Evolutionary conservation across 495 filamentous ascomycete genomes (phyloP).

Genomic region (Hypoxylon trugodes): DNA sequence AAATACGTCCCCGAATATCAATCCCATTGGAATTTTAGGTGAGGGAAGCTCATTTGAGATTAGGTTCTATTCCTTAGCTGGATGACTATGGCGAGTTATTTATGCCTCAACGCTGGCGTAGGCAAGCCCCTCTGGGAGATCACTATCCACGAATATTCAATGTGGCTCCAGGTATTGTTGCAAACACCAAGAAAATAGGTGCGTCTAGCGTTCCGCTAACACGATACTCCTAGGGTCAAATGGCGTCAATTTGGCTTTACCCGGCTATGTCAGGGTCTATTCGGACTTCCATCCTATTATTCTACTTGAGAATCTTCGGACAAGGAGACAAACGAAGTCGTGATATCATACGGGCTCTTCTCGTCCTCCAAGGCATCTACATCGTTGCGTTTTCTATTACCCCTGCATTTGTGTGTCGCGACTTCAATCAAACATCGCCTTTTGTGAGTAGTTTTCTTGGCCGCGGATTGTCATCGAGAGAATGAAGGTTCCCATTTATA

Average conservation of each 20-base stretch:
- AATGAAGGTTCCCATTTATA: no score
- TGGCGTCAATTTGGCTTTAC: constrained; percentile 34
- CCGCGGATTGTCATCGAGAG: no score
- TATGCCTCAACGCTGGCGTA: constrained; percentile 38
- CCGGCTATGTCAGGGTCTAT: constrained; percentile 28
- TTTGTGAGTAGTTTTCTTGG: no score
- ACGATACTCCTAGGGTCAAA: no score
- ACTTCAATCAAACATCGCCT: no score
- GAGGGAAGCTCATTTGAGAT: no score
- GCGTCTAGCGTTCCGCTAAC: no score
- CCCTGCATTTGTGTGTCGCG: no score
- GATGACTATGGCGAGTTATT: constrained; percentile 33
- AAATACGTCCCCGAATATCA: not conserved
- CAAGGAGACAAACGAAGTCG: not conserved
- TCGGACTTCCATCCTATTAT: constrained; percentile 36
- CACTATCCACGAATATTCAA: constrained; percentile 32
- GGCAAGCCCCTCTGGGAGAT: constrained; percentile 45
- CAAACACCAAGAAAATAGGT: no score
- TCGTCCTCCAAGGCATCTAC: constrained; percentile 31
- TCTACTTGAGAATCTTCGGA: constrained; percentile 36
- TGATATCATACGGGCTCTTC: constrained; percentile 12
- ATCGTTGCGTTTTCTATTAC: constrained; percentile 32
- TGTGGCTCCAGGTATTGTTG: constrained; percentile 38
- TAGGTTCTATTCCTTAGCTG: constrained; percentile 40
- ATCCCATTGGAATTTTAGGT: no score